A percentile compares a stretch with the other conserved stretches of the same genome.
Evolutionary conservation across 1,139 yeast genomes (phyloP).

Genomic region (Casaregolazyma lundiana): DNA sequence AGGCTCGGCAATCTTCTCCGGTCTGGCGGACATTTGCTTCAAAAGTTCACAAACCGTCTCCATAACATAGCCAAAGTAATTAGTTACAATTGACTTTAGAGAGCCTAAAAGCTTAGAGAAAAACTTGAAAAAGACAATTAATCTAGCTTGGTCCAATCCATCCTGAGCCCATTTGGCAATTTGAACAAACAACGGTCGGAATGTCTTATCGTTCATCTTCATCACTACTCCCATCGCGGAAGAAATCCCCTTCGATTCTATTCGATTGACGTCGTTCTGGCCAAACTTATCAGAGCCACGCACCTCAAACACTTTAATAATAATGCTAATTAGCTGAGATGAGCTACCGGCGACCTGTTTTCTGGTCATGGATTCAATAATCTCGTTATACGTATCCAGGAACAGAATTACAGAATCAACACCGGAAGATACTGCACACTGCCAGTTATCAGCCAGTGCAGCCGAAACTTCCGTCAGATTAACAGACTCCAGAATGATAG

Average conservation of each 20-base stretch:
- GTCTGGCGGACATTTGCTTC: conserved; percentile 19
- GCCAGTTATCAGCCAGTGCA: conserved; percentile 57
- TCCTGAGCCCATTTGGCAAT: conserved; percentile 91
- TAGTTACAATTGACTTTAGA: conserved; percentile 80
- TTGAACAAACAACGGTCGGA: conserved; percentile 85
- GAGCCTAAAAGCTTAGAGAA: conserved; percentile 79
- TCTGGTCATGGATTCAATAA: conserved; percentile 65
- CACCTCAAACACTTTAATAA: conserved; percentile 63
- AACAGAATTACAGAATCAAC: conserved; percentile 61
- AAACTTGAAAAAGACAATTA: conserved; percentile 74
- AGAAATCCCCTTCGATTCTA: conserved; percentile 70
- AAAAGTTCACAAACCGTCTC: conserved; percentile 64
- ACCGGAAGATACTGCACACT: conserved; percentile 42
- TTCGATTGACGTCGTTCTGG: conserved; percentile 69
- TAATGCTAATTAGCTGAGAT: conserved; percentile 63
- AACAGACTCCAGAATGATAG: conserved; percentile 61
- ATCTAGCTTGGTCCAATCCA: conserved; percentile 48
- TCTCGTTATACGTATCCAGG: conserved; percentile 58
- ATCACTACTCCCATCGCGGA: conserved; percentile 75
- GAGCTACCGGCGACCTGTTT: conserved; percentile 70
- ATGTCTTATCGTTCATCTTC: conserved; percentile 88
- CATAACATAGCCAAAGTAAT: conserved; percentile 78
- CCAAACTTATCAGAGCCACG: conserved; percentile 54
- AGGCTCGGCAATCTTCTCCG: conserved; percentile 33
- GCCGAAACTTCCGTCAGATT: conserved; percentile 61